These are phyloP conservation scores for Physcomitrium patens DNA, from an alignment of 225 moss, liverwort and hornwort genomes.

Conservation along the genomic window DNA sequence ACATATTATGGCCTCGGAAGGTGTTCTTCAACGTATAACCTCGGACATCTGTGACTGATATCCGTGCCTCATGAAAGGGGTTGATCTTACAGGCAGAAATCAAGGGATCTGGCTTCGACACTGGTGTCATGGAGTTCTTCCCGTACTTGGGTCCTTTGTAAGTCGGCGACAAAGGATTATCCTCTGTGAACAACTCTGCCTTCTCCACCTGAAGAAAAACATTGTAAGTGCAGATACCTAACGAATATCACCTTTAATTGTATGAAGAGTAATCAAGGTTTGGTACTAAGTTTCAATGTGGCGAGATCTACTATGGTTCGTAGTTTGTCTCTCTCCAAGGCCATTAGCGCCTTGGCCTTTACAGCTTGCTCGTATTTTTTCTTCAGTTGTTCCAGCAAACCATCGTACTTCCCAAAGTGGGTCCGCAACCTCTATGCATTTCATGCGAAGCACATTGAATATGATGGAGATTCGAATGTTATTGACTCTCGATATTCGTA, in stretches of 20 bases:
- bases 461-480: background rate
- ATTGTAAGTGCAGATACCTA: background rate
- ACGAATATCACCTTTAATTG: background rate
- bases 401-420: slow-evolving; percentile 84
- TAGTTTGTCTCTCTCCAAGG: slow-evolving; percentile 83
- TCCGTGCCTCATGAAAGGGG: slow-evolving; percentile 52
- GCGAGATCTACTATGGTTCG: slow-evolving; percentile 59
- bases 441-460: background rate
- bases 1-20: slow-evolving; percentile 78
- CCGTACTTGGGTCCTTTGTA: slow-evolving; percentile 58
- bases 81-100: slow-evolving; percentile 70
- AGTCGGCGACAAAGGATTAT: slow-evolving; percentile 60
- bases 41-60: slow-evolving; percentile 61
- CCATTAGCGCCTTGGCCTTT: slow-evolving; percentile 72
- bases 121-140: slow-evolving; percentile 49
- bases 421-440: slow-evolving; percentile 61
- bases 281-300: background rate
- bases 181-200: slow-evolving; percentile 52
- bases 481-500: no score
- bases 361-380: slow-evolving; percentile 79
- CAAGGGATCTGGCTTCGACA: slow-evolving; percentile 81
- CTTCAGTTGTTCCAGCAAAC: slow-evolving; percentile 68
- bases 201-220: slow-evolving; percentile 42
- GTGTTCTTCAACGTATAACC: slow-evolving; percentile 64
- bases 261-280: slow-evolving; percentile 15